Evolutionary conservation across 371 early-diverging fungal species (phyloP), one percentile per base, ranked within the genome.

Genomic region (Gilbertella persicaria): DNA sequence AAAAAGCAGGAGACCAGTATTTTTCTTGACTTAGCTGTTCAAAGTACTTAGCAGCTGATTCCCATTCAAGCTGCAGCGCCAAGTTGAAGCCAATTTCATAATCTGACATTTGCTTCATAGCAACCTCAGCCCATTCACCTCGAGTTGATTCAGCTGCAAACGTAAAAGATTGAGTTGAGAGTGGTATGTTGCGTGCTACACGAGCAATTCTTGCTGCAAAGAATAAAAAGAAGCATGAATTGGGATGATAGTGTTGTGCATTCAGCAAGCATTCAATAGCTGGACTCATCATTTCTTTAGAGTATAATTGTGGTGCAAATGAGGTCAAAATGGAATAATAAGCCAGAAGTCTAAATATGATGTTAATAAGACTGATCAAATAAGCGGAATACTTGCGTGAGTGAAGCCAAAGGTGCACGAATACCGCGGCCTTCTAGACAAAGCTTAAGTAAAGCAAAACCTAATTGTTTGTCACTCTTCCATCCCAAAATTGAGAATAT

Each of bases 1-100:
- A 78, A 48, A 84, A 82, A 0, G 79, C 80, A 9, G 71, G 75
- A 12, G 83, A 83, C 81, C 86, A 84, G 43, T 86, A 86, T 39
- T 77, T 66, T 41, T 79, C 77, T 20, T 67, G 60, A 23, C 67
- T 66, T 13, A 86, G 62, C 25, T 72, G 60, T 16, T 78, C 73
- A 59, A 83, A 84, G 33, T 67, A 71, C 1, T 17, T 39, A 1
- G 57, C 64, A 1, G 83, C 82, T n/a, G 58, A 58, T 8, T 62
- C 65, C 84, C 84, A 86, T 14, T 84, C 69, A 36, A 83, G 45
- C 29, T 67, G 57, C n/a, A 86, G 64, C 0, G 77, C 73, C 16
- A 73, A 60, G 43, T 84, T 86, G 53, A 86, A 64, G 7, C 80
- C 84, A 8, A 83, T 60, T 47, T 86, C 86, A 49, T 86, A 83